A percentile compares a stretch with the other conserved stretches of the same genome.
phyloP scores from a whole-genome alignment of 352 stramenopile species.

The Phytophthora brassicae region DNA sequence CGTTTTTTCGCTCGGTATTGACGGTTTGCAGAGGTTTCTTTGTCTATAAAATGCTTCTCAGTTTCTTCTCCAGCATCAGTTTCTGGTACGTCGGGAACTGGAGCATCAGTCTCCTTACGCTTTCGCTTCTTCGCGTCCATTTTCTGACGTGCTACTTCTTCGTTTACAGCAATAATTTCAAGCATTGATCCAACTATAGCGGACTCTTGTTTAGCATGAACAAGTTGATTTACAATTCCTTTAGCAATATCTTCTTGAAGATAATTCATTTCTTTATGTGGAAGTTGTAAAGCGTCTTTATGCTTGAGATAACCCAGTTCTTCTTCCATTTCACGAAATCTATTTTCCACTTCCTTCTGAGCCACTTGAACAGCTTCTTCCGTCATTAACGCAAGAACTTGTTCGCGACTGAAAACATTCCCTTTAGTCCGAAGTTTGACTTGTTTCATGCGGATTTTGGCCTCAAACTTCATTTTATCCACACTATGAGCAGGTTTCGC shows the following conservation, averaged over 20 bases:
- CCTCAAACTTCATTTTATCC: constrained; percentile 94
- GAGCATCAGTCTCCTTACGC: constrained; percentile 11
- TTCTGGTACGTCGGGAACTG: constrained; percentile 35
- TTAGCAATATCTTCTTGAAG: constrained; percentile 70
- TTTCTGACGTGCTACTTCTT: constrained; percentile 57
- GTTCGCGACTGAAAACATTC: constrained; percentile 70
- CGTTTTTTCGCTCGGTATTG: constrained; percentile 30
- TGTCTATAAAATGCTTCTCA: constrained; percentile 62
- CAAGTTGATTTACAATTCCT: constrained; percentile 52
- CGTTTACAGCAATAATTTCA: constrained; percentile 54
- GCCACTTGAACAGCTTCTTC: constrained; percentile 82
- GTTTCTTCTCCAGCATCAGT: constrained; percentile 34
- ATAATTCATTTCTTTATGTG: constrained; percentile 55
- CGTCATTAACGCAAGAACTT: constrained; percentile 79
- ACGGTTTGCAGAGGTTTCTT: constrained; percentile 35
- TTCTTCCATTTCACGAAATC: constrained; percentile 88
- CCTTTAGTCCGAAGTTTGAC: constrained; percentile 89
- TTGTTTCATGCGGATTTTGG: constrained; percentile 92
- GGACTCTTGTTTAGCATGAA: constrained; percentile 61
- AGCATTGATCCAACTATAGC: constrained; percentile 44
- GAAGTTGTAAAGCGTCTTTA: constrained; percentile 36
- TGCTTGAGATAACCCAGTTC: constrained; percentile 73
- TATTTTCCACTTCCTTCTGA: constrained; percentile 80
- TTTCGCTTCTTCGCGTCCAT: constrained; percentile 40
- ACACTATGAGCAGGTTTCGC: constrained; percentile 67